Conservation (phyloP, 129 eudicot species). For the Daucus carota region DNA sequence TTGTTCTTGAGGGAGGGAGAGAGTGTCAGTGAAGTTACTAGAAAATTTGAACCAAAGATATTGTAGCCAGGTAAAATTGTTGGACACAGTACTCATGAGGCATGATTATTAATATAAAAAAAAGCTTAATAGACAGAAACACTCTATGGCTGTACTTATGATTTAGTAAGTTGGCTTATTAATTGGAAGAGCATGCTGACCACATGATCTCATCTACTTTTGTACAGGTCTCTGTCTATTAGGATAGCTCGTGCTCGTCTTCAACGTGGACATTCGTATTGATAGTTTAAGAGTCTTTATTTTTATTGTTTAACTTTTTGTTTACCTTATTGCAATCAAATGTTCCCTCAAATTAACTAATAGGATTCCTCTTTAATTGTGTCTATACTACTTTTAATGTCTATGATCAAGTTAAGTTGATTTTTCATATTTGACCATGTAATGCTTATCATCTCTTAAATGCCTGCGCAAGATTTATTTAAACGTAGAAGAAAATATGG, state of each 20-base stretch:
- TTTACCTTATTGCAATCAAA: background rate
- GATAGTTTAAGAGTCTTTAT: background rate
- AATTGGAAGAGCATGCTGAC: background rate
- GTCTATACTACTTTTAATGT: background rate
- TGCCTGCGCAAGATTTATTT: background rate
- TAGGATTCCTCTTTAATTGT: background rate
- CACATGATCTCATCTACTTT: background rate
- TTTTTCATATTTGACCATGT: background rate
- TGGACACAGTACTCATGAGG: background rate
- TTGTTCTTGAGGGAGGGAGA: background rate
- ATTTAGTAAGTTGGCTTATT: background rate
- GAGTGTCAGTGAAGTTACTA: background rate
- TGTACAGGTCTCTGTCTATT: background rate
- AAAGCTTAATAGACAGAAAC: background rate
- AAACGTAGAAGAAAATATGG: background rate
- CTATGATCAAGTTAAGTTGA: background rate
- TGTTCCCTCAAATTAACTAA: background rate
- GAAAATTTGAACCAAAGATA: background rate
- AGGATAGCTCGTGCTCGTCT: background rate
- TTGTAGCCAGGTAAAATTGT: background rate
- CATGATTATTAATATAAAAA: background rate
- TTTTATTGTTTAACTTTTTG: background rate
- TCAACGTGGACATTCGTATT: background rate
- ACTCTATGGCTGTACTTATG: background rate
- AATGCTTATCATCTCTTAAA: background rate